Evolutionary conservation across 148 eudicot genomes (phyloP).

Genomic region (Rhododendron simsii): DNA sequence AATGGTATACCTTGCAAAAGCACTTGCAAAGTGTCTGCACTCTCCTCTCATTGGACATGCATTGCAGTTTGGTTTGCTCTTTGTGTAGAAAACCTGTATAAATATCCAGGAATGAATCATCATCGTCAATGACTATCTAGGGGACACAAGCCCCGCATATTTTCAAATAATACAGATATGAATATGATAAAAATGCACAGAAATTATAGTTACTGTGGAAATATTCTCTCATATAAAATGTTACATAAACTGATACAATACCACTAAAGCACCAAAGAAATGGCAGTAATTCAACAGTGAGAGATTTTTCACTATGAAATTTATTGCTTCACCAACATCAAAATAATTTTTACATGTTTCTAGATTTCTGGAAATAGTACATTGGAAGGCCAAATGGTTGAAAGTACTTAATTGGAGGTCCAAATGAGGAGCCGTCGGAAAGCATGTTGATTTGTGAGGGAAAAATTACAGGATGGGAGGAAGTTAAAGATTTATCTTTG

Average conservation of each 20-base stretch:
- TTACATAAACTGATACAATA: neutral
- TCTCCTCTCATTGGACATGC: conserved; percentile 79
- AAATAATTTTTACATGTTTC: no score
- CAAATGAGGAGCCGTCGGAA: no score
- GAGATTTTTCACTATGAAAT: neutral
- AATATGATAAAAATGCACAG: neutral
- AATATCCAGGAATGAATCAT: neutral
- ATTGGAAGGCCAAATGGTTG: no score
- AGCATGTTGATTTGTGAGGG: no score
- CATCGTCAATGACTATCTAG: neutral
- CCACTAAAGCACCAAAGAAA: neutral
- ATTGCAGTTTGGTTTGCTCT: conserved; percentile 62
- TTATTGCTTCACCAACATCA: neutral
- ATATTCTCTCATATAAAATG: neutral
- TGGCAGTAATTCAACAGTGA: neutral
- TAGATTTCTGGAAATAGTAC: no score
- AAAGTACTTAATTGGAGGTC: no score
- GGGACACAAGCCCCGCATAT: neutral
- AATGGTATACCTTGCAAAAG: conserved; percentile 55
- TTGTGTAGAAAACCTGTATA: conserved; percentile 65
- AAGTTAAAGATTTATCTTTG: no score
- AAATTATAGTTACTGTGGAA: neutral
- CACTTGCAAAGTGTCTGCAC: conserved; percentile 76
- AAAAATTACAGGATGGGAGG: no score
- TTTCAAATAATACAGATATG: neutral